A percentile compares a stretch with the other conserved stretches of the same genome.
phyloP scores from a whole-genome alignment of 2,329 filamentous ascomycete genomes.

The Phialophora expanda region DNA sequence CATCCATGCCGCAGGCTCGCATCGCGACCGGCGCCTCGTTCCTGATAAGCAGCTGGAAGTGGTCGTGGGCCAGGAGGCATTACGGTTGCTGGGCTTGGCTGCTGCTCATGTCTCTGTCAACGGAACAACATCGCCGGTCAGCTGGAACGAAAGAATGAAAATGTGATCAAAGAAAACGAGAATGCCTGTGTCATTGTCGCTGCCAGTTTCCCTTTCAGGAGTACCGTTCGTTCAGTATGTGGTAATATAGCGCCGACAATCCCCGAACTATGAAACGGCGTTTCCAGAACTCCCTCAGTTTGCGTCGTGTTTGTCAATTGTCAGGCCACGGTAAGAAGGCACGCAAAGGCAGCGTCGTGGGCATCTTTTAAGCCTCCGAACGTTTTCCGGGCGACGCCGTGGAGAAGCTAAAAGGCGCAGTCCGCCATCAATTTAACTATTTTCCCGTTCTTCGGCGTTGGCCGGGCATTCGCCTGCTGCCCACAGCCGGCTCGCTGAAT shows the following conservation, averaged over 20 bases:
- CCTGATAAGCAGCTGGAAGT: neutral
- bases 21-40: neutral
- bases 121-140: neutral
- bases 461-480: neutral
- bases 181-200: neutral
- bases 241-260: neutral
- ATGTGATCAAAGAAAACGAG: neutral
- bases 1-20: neutral
- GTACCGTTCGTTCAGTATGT: neutral
- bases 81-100: neutral
- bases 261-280: neutral
- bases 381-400: constrained; percentile 3
- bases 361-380: neutral
- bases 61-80: neutral
- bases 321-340: neutral
- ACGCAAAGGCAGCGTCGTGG: neutral
- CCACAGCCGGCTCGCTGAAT: neutral
- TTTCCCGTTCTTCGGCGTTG: neutral
- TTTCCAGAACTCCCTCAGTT: neutral
- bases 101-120: neutral
- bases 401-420: constrained; percentile 5
- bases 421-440: neutral
- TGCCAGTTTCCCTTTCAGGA: neutral
- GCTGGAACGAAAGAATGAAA: neutral
- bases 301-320: neutral